Base-by-base conservation (phyloP, 305 asterid genomes). In the Fraxinus greggii region DNA sequence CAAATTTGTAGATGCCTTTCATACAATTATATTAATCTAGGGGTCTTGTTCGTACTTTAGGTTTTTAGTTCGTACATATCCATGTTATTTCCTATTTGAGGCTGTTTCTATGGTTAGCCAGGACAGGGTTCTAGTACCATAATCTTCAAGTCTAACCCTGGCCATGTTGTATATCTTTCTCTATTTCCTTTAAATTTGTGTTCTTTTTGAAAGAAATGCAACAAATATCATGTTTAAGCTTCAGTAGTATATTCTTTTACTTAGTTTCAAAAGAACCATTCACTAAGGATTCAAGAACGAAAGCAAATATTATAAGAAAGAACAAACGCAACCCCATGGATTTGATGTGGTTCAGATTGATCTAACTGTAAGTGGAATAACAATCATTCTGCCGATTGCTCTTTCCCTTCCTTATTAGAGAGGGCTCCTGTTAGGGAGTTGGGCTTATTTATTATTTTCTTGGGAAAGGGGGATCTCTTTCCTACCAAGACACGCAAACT, bases 401-500 rank as follows among this genome's bases (percentile, higher is more conserved):
- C 61, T 51, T 45, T 3, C n/a, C 6, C 56, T 42, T 45, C 19
- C 56, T 45, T 17, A 51, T 51, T 1, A 51, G 61, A 45, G n/a
- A 51, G 21, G 3, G 8, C 23, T 4, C 61, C 61, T 13, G 17
- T 45, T 17, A 51, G 61, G 61, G 61, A 51, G 8, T n/a, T 1
- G 8, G 61, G 23, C 61, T 51, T 17, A 45, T 45, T 13, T 45
- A 51, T 51, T 51, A 15, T 48, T 48, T 15, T 15, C 19, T n/a
- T 38, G 15, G 21, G 19, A 5, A 51, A 51, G 19, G 35, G 69
- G 26, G 38, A 28, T 67, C 38, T 48, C 63, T 48, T 78, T 59
- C 74, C 75, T 78, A 59, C 51, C 51, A 31, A 78, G 75, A 32
- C 56, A 78, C 1, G n/a, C 75, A 59, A 78, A 78, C 54, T 48